Evolutionary conservation across 768 basidiomycete species (phyloP), one percentile per base, ranked within the genome.

Genomic region (Panaeolus papilionaceus): DNA sequence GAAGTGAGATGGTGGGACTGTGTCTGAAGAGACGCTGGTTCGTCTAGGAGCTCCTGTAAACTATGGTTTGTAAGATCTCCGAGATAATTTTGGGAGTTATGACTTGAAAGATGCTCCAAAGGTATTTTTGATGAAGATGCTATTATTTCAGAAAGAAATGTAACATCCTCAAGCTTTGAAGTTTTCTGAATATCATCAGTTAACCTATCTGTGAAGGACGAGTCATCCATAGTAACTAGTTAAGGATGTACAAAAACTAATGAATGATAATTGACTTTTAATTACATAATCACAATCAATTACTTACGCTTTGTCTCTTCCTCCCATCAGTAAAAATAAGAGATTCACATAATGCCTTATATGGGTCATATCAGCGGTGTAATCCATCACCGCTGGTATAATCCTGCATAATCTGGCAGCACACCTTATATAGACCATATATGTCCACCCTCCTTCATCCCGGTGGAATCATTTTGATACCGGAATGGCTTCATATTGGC

Each of bases 1-100:
- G 93, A 91, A 7, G 94, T 95, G 64, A 98, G 86, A 68, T 95
- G 92, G 62, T 94, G 90, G 0, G 93, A 87, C 67, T 96, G 94
- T 0, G 94, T 92, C 62, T 92, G 88, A 64, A 98, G 90, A 44
- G 85, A 75, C 2, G 87, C 81, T 0, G 96, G 96, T 74, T 95
- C 91, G 0, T 87, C 77, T 20, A 89, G 79, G n/a, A 98, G 84
- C 39, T 88, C 85, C 33, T 84, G 76, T 28, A 98, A 85, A 0
- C 90, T 81, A 49, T 92, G 85, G 9, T 86, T 84, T 5, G 89
- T 86, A 54, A 96, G 81, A 42, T 88, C 85, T 33, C 83, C 78
- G 45, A 96, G 84, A 75, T 96, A 97, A 4, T 76, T 73, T 54
- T 84, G 78, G 8, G 82, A 77, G 33, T 71, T 75, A 10, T 73